Percentiles rank a stretch among this genome's conserved stretches.
phyloP scores from a whole-genome alignment of 768 basidiomycete species.

The Leccinum aurantiacum region DNA sequence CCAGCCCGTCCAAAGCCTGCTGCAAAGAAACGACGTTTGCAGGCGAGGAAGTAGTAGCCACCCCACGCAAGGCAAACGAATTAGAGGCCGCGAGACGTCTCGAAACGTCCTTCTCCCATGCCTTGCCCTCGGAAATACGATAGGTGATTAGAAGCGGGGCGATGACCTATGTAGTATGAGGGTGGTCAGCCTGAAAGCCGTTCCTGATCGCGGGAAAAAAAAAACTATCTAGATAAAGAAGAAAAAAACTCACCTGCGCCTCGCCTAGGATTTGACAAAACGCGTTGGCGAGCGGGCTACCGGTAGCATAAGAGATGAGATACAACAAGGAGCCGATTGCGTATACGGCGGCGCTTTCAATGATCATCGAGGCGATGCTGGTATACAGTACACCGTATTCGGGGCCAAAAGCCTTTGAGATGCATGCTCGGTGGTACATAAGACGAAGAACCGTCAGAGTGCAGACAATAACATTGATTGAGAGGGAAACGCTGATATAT shows the following conservation, averaged over 20 bases:
- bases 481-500: conserved; percentile 34
- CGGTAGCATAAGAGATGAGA: conserved; percentile 26
- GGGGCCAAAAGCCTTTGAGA: conserved; percentile 26
- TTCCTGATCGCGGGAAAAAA: not conserved
- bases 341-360: conserved; percentile 37
- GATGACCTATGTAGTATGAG: conserved; percentile 32
- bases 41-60: not conserved
- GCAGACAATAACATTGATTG: conserved; percentile 33
- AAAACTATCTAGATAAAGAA: too few relatives aligned
- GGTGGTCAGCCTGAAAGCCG: not conserved
- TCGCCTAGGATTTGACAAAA: conserved; percentile 34
- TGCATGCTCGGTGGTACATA: conserved; percentile 28
- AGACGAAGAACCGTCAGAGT: conserved; percentile 33
- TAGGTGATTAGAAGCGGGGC: conserved; percentile 49
- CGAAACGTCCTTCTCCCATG: conserved; percentile 35
- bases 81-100: conserved; percentile 4
- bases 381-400: conserved; percentile 29
- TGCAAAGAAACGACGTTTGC: not conserved
- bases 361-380: conserved; percentile 32
- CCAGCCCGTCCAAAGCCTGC: not conserved
- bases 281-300: conserved; percentile 26
- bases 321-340: conserved; percentile 33
- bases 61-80: conserved; percentile 13
- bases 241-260: conserved; percentile 22
- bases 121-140: conserved; percentile 45